Evolutionary conservation across 768 basidiomycete genomes (phyloP).

Genomic region (Rhodosporidiobolus sp.): DNA sequence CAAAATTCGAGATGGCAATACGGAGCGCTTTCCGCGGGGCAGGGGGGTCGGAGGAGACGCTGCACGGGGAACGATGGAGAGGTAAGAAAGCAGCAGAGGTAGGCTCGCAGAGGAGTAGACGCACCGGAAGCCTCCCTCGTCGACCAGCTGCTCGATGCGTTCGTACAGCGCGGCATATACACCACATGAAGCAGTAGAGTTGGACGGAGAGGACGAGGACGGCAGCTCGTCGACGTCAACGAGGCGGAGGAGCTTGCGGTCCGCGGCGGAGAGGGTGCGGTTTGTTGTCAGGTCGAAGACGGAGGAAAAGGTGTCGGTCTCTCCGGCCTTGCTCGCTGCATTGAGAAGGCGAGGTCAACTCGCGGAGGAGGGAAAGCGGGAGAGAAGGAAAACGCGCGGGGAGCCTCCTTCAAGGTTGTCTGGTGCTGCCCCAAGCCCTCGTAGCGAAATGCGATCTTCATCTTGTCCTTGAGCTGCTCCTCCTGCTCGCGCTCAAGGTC

Average conservation of each 20-base stretch:
- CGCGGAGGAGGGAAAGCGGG: no score
- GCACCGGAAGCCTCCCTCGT: conserved; percentile 18
- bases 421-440: conserved; percentile 87
- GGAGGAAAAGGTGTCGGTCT: conserved; percentile 62
- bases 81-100: not conserved
- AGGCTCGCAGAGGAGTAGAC: not conserved
- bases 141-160: conserved; percentile 11
- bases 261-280: conserved; percentile 58
- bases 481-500: conserved; percentile 48
- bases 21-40: conserved; percentile 41
- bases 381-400: not conserved
- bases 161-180: conserved; percentile 24
- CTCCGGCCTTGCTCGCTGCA: conserved; percentile 48
- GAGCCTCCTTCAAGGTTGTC: conserved; percentile 60
- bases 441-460: conserved; percentile 98
- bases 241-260: conserved; percentile 52
- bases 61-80: not conserved
- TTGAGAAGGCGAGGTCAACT: not conserved
- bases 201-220: not conserved
- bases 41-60: not conserved
- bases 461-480: conserved; percentile 52
- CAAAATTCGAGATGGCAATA: conserved; percentile 49
- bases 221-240: conserved; percentile 46
- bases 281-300: conserved; percentile 69
- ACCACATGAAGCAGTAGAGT: no score